Conservation (phyloP, 2,329 filamentous ascomycete genomes). For the Fusarium tanahbumbuense region DNA sequence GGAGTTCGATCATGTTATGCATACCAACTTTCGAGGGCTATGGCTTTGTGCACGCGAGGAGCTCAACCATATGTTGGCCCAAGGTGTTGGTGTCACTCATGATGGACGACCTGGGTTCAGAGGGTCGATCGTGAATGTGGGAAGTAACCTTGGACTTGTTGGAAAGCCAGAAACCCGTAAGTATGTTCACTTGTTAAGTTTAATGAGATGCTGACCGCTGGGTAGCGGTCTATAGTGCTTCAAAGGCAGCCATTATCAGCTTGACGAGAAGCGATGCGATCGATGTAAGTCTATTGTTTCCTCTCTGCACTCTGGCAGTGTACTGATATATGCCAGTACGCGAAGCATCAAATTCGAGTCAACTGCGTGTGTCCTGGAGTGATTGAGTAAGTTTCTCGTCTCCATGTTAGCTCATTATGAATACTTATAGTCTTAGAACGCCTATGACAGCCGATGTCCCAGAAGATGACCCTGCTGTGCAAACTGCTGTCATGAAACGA, state of each 20-base stretch:
- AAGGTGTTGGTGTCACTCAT: slow-evolving; percentile 56
- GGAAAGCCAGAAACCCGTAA: slow-evolving; percentile 55
- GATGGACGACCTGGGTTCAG: slow-evolving; percentile 54
- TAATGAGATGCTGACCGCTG: background rate
- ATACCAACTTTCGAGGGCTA: slow-evolving; percentile 57
- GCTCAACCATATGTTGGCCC: slow-evolving; percentile 56
- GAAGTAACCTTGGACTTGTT: slow-evolving; percentile 57
- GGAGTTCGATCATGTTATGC: slow-evolving; percentile 58
- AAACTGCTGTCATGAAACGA: slow-evolving; percentile 52
- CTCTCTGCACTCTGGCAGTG: no score
- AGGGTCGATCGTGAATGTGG: slow-evolving; percentile 60
- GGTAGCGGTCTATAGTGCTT: slow-evolving; percentile 56
- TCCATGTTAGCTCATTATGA: rapidly evolving
- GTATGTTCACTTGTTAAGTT: slow-evolving; percentile 1
- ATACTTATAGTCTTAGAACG: slow-evolving; percentile 45
- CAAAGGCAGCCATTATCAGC: slow-evolving; percentile 57
- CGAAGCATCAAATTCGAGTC: slow-evolving; percentile 57
- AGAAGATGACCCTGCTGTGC: slow-evolving; percentile 49
- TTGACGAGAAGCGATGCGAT: slow-evolving; percentile 62
- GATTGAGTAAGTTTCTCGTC: slow-evolving; percentile 49
- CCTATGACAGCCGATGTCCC: slow-evolving; percentile 57
- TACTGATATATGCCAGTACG: slow-evolving; percentile 50
- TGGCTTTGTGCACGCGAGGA: slow-evolving; percentile 60
- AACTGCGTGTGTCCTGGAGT: slow-evolving; percentile 61
- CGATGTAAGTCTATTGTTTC: slow-evolving; percentile 47